Conservation (phyloP, 2,329 filamentous ascomycete species). For the Drechslerella dactyloides region DNA sequence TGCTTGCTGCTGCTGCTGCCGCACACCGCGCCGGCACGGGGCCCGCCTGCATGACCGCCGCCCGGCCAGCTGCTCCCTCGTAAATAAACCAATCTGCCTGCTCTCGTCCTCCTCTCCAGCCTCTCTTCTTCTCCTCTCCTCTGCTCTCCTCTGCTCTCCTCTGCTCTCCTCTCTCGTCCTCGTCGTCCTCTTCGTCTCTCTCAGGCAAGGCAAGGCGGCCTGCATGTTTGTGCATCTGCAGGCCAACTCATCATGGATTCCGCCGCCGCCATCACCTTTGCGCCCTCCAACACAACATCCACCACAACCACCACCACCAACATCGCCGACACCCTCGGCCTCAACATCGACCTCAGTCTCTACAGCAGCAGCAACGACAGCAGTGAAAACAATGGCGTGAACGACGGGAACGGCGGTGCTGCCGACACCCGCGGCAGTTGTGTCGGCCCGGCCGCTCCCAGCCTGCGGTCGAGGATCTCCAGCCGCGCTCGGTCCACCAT, state of each 20-base stretch:
- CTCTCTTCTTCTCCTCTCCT: background rate
- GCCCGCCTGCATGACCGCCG: background rate
- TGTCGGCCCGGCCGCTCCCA: background rate
- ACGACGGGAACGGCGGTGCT: no score
- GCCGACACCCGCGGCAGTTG: background rate
- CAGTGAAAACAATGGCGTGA: background rate
- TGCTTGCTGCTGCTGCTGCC: background rate
- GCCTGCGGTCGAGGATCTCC: conserved; percentile 30
- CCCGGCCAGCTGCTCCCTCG: background rate
- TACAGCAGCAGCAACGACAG: background rate
- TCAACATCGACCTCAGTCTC: background rate
- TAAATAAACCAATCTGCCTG: background rate
- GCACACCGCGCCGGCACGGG: conserved; percentile 2
- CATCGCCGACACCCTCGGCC: background rate
- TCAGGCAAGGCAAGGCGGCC: background rate
- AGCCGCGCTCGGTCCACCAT: conserved; percentile 34
- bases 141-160: background rate
- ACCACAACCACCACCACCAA: background rate
- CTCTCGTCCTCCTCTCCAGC: background rate
- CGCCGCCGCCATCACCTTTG: no score
- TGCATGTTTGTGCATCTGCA: no score
- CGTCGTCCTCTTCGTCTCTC: background rate
- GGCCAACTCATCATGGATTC: no score
- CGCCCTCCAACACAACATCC: background rate
- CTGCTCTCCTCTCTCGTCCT: background rate